Percentiles rank a stretch among this genome's conserved stretches.
Conservation (phyloP, 257 asterid genomes). For the Ehretia macrophylla region DNA sequence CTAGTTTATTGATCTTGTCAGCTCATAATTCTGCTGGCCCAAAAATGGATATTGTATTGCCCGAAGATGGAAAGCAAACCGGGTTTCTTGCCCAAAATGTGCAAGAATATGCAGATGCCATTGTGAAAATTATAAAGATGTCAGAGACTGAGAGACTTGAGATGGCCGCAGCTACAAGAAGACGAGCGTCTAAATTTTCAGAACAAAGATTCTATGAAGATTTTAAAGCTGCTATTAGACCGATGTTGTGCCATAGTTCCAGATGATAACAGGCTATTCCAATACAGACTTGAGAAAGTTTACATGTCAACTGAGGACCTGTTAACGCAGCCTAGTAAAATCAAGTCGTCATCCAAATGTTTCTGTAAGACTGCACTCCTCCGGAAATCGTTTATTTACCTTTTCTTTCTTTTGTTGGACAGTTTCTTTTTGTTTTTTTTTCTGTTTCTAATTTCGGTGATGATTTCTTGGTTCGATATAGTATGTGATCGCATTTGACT, state of each 20-base stretch:
- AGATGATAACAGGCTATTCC: slow-evolving; percentile 6
- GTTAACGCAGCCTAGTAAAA: too few relatives aligned
- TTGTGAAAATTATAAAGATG: slow-evolving; percentile 50
- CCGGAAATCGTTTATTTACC: too few relatives aligned
- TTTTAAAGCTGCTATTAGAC: slow-evolving; percentile 70
- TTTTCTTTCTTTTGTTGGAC: too few relatives aligned
- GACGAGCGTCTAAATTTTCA: slow-evolving; percentile 68
- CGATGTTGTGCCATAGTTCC: slow-evolving; percentile 27
- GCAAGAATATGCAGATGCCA: slow-evolving; percentile 78
- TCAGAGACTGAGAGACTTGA: slow-evolving; percentile 51
- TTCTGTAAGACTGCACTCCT: too few relatives aligned
- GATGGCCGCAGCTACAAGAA: slow-evolving; percentile 84
- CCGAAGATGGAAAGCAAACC: slow-evolving; percentile 76
- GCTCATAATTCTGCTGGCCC: slow-evolving; percentile 98
- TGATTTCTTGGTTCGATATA: too few relatives aligned
- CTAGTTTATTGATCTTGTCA: slow-evolving; percentile 17
- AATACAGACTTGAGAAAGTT: too few relatives aligned
- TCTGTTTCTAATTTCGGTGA: too few relatives aligned
- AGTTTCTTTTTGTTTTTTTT: too few relatives aligned
- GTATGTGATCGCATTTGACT: too few relatives aligned
- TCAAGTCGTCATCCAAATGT: too few relatives aligned
- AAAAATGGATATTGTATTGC: slow-evolving; percentile 78
- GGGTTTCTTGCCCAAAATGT: slow-evolving; percentile 71
- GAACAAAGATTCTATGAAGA: slow-evolving; percentile 73
- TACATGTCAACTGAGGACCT: too few relatives aligned